A percentile compares a stretch with the other conserved stretches of the same genome.
phyloP scores from a whole-genome alignment of 2,329 filamentous ascomycete genomes.

The Kalmusia sp. region DNA sequence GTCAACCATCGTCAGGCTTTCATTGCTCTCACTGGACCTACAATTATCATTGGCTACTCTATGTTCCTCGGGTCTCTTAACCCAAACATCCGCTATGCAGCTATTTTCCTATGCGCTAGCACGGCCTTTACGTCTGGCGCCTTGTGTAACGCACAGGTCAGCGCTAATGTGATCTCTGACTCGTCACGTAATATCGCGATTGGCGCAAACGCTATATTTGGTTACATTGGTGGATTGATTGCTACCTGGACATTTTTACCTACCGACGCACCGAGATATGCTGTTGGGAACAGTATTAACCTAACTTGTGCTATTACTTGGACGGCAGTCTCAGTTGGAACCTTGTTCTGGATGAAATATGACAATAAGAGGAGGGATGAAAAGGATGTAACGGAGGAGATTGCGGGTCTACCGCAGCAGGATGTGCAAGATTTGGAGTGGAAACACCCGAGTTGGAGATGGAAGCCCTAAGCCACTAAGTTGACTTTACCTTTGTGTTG shows the following conservation, averaged over 20 bases:
- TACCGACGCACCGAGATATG: constrained; percentile 67
- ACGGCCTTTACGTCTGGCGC: constrained; percentile 68
- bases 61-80: constrained; percentile 67
- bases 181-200: constrained; percentile 58
- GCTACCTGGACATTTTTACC: constrained; percentile 68
- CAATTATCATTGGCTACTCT: constrained; percentile 70
- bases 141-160: constrained; percentile 68
- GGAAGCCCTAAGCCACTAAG: no score
- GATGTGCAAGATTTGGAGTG: no score
- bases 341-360: no score
- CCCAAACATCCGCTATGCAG: constrained; percentile 65
- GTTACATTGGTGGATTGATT: constrained; percentile 70
- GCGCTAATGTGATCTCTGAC: constrained; percentile 74
- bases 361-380: no score
- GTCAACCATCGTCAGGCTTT: constrained; percentile 65
- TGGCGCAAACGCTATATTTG: constrained; percentile 63
- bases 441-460: no score
- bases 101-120: constrained; percentile 69
- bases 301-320: constrained; percentile 45
- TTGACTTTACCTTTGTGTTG: no score
- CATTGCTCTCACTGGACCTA: constrained; percentile 62
- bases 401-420: no score
- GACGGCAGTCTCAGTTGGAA: no score
- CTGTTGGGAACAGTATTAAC: constrained; percentile 73
- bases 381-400: no score